phyloP scores from a whole-genome alignment of 2,329 filamentous ascomycete species.

The Sarocladiaceae sp. region DNA sequence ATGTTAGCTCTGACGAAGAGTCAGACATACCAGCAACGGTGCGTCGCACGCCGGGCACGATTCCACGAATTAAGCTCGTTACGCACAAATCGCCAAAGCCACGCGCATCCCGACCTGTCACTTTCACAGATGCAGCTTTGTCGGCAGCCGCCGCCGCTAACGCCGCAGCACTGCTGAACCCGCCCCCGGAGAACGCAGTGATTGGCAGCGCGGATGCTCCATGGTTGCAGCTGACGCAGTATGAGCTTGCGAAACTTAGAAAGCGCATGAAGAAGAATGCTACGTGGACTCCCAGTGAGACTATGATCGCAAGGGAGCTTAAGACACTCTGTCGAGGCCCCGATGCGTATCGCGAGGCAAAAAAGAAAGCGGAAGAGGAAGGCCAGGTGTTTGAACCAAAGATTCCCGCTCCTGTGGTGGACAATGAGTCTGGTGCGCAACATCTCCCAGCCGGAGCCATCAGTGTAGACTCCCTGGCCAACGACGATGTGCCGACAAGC shows the following conservation, averaged over 20 bases:
- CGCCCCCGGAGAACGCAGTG: conserved; percentile 56
- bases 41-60: conserved; percentile 29
- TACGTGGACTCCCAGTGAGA: conserved; percentile 78
- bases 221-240: conserved; percentile 62
- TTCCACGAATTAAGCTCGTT: conserved; percentile 47
- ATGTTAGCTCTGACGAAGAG: conserved; percentile 49
- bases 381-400: conserved; percentile 55
- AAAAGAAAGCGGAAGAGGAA: conserved; percentile 60
- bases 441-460: conserved; percentile 58
- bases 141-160: conserved; percentile 33
- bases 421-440: conserved; percentile 45
- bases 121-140: conserved; percentile 35
- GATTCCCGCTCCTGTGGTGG: conserved; percentile 33
- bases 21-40: conserved; percentile 32
- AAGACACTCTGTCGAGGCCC: conserved; percentile 65
- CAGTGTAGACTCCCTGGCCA: conserved; percentile 50
- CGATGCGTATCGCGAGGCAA: conserved; percentile 57
- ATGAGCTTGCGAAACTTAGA: conserved; percentile 63
- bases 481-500: conserved; percentile 60
- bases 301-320: conserved; percentile 78
- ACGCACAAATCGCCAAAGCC: conserved; percentile 25
- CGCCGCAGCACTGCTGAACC: conserved; percentile 43
- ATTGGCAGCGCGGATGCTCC: conserved; percentile 57
- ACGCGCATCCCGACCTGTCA: conserved; percentile 28
- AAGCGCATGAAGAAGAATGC: conserved; percentile 93